Percentiles rank a stretch among this genome's conserved stretches.
These are phyloP conservation scores for Solanum megistacrolobum DNA, from an alignment of 257 asterid genomes.

Conservation along the genomic window DNA sequence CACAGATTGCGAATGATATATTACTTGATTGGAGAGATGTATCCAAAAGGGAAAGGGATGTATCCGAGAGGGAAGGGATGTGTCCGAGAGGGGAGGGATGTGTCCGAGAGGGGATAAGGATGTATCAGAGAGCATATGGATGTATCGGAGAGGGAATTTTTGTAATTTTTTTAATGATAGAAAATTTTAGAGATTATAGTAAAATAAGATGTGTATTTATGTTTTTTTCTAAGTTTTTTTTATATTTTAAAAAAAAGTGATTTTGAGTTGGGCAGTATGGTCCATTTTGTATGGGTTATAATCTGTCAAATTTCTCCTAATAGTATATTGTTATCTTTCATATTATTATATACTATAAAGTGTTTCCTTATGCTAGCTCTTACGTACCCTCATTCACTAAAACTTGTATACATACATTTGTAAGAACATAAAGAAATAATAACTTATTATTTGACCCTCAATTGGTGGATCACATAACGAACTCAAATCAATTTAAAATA, in stretches of 20 bases:
- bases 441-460: not conserved
- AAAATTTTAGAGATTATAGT: too few relatives aligned
- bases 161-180: too few relatives aligned
- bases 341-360: not conserved
- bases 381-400: not conserved
- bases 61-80: too few relatives aligned
- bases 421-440: not conserved
- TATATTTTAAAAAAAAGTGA: not conserved
- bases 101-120: too few relatives aligned
- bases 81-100: too few relatives aligned
- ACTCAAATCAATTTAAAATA: not conserved
- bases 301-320: not conserved
- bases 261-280: not conserved
- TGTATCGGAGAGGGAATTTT: too few relatives aligned
- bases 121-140: too few relatives aligned
- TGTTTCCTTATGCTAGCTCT: not conserved
- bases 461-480: not conserved
- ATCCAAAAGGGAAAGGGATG: too few relatives aligned
- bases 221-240: too few relatives aligned
- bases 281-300: not conserved
- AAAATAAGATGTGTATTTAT: too few relatives aligned
- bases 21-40: not conserved
- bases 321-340: not conserved
- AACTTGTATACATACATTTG: not conserved
- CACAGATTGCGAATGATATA: rapidly evolving